Evolutionary conservation across 2,329 filamentous ascomycete genomes (phyloP).

Genomic region (Aspergillus caelatus): DNA sequence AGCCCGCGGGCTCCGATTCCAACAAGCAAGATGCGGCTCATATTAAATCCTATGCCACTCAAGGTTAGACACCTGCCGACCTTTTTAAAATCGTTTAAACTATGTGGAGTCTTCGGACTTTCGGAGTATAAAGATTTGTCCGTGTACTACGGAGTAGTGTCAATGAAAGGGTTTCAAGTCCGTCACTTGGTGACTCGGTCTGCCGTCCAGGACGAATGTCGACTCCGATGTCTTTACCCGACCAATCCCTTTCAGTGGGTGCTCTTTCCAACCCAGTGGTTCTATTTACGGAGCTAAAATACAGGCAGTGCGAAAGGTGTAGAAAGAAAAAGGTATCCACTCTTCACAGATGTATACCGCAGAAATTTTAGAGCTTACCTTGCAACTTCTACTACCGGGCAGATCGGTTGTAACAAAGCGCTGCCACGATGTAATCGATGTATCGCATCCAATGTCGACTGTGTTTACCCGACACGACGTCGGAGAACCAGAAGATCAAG

Average conservation of each 20-base stretch:
- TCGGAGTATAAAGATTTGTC: constrained; percentile 4
- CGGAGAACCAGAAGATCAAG: neutral
- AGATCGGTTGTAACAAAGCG: neutral
- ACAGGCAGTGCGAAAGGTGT: neutral
- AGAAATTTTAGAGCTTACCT: neutral
- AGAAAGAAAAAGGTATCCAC: neutral
- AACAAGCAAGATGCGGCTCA: neutral
- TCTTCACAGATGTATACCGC: neutral
- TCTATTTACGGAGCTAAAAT: neutral
- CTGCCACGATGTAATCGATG: neutral
- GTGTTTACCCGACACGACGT: neutral
- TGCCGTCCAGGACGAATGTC: neutral
- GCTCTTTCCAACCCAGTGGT: neutral
- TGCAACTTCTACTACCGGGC: neutral
- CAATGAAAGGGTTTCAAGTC: neutral
- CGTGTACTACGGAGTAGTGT: neutral
- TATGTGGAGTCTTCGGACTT: neutral
- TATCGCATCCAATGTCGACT: neutral
- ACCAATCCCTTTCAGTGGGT: neutral
- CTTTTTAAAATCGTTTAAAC: neutral
- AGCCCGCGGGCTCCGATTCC: neutral
- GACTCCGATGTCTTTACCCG: neutral
- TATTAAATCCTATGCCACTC: neutral
- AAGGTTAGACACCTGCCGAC: neutral
- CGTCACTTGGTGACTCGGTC: neutral